Conservation (phyloP, 2,329 filamentous ascomycete species). For the Periconia sp. region DNA sequence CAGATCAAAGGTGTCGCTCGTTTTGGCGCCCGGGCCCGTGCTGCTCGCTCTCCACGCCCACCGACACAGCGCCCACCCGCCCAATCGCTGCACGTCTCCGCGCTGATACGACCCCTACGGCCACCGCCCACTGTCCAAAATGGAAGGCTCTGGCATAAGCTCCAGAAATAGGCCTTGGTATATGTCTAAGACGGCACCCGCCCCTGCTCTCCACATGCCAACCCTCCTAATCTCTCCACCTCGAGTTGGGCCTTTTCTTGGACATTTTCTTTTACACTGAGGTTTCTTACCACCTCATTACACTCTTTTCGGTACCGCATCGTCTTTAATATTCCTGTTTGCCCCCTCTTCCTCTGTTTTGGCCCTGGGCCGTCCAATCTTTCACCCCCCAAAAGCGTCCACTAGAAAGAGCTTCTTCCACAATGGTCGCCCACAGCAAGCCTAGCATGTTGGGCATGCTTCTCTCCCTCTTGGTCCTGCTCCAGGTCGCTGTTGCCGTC, state of each 20-base stretch:
- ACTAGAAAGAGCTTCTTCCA: conserved; percentile 10
- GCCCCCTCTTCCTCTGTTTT: conserved; percentile 17
- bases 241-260: conserved; percentile 31
- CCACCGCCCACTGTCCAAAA: conserved; percentile 30
- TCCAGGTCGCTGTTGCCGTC: conserved; percentile 39
- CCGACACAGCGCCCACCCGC: neutral
- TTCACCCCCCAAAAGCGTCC: conserved; percentile 7
- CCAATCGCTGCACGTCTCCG: conserved; percentile 24
- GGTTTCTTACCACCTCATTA: conserved; percentile 39
- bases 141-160: conserved; percentile 12
- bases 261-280: conserved; percentile 31
- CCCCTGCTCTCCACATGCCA: conserved; percentile 30
- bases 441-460: conserved; percentile 40
- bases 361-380: conserved; percentile 10
- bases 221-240: conserved; percentile 32
- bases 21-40: conserved; percentile 25
- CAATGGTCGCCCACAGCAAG: conserved; percentile 45
- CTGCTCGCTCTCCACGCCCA: conserved; percentile 25
- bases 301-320: conserved; percentile 35
- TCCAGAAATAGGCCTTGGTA: conserved; percentile 29
- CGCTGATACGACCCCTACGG: conserved; percentile 20
- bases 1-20: conserved; percentile 24
- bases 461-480: conserved; percentile 38
- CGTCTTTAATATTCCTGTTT: conserved; percentile 18
- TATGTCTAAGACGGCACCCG: conserved; percentile 37